Conservation (phyloP, 2,329 filamentous ascomycete species). For the Nakataea oryzae region DNA sequence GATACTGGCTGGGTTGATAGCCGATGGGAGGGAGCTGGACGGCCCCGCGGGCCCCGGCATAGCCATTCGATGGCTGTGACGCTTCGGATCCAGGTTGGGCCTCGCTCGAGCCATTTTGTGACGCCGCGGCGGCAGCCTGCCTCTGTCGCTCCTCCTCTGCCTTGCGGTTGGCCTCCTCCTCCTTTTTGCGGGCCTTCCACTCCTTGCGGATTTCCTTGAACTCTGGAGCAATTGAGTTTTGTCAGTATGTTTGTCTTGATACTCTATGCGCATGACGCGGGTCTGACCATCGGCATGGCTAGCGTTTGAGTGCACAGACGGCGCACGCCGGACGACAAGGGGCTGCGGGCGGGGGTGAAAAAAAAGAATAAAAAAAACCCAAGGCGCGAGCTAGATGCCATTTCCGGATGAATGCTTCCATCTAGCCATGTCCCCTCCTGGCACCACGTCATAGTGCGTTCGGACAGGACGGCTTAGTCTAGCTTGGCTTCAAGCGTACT, state of each 20-base stretch:
- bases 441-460: neutral
- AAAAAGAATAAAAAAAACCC: too few relatives aligned
- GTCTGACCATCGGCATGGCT: neutral
- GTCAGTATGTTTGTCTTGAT: neutral
- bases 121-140: constrained; percentile 35
- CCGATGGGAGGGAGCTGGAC: constrained; percentile 67
- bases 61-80: constrained; percentile 42
- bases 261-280: neutral
- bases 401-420: neutral
- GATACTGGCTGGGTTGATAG: constrained; percentile 59
- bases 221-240: constrained; percentile 46
- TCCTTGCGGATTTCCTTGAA: constrained; percentile 99
- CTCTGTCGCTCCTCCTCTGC: constrained; percentile 77
- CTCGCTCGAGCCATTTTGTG: constrained; percentile 38
- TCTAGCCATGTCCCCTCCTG: too few relatives aligned
- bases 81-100: constrained; percentile 37
- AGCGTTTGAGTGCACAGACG: neutral
- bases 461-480: too few relatives aligned
- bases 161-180: constrained; percentile 85
- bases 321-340: neutral
- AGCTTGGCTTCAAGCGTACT: neutral
- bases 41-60: constrained; percentile 41
- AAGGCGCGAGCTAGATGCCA: neutral
- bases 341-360: too few relatives aligned
- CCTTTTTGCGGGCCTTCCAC: constrained; percentile 99